phyloP scores from a whole-genome alignment of 139 green algal genomes.

The Tetradesmus lagerheimii region DNA sequence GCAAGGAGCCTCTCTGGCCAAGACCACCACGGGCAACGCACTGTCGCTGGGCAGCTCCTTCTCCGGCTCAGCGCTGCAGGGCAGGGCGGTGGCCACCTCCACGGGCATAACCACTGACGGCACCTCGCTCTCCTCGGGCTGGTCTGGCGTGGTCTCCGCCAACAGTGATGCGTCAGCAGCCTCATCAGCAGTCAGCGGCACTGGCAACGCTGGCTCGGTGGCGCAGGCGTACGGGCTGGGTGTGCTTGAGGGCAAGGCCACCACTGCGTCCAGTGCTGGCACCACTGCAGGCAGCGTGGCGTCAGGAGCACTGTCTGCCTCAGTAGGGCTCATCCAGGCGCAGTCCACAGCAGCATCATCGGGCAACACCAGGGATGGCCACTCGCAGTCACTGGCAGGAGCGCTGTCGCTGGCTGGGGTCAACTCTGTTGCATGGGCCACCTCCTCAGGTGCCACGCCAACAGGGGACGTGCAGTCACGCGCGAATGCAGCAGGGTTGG shows the following conservation, averaged over 20 bases:
- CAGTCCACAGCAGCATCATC: neutral
- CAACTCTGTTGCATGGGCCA: neutral
- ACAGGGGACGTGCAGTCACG: constrained; percentile 7
- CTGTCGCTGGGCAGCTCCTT: neutral
- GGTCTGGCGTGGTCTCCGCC: neutral
- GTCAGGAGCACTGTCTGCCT: neutral
- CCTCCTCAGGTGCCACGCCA: neutral
- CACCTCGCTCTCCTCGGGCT: neutral
- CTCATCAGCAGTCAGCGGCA: neutral
- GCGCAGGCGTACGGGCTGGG: constrained; percentile 5
- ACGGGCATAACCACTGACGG: constrained; percentile 11
- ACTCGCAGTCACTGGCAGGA: neutral
- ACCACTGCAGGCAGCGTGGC: neutral
- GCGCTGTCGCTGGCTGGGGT: neutral
- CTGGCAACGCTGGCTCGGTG: neutral
- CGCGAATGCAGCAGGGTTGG: neutral
- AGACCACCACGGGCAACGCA: constrained; percentile 20
- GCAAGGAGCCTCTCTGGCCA: neutral
- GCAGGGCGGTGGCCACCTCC: neutral
- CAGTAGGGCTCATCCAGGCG: neutral
- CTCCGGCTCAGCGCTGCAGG: neutral
- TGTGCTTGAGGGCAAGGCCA: constrained; percentile 31
- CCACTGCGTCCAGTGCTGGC: neutral
- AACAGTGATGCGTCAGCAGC: neutral
- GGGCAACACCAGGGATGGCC: neutral